These are phyloP conservation scores for Parachlorella kessleri DNA, from an alignment of 139 green algal species.

Conservation along the genomic window DNA sequence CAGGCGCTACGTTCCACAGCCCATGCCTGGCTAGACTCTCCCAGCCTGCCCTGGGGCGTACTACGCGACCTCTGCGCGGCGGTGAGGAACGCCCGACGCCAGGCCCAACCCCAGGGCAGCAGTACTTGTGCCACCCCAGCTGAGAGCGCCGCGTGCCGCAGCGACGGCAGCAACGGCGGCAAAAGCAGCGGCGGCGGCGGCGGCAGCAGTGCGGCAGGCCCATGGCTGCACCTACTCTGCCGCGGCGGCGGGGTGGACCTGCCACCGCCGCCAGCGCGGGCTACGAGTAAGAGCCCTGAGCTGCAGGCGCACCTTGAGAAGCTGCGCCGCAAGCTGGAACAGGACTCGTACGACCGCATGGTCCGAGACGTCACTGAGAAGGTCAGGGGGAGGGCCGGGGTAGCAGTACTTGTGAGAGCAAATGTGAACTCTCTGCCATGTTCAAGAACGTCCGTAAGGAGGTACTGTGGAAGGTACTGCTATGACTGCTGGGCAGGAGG, in stretches of 20 bases:
- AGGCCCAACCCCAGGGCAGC: background rate
- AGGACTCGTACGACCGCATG: constrained; percentile 57
- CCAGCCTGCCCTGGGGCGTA: background rate
- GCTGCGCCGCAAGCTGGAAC: constrained; percentile 51
- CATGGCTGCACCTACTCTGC: constrained; percentile 34
- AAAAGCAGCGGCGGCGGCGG: no score
- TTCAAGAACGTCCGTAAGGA: no score
- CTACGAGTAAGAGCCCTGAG: constrained; percentile 44
- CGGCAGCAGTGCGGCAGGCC: no score
- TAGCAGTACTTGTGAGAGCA: constrained; percentile 42
- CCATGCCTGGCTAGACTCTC: background rate
- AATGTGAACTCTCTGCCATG: no score
- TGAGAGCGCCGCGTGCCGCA: no score
- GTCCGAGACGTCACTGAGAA: constrained; percentile 42
- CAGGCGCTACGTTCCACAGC: background rate
- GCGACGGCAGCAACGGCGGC: no score
- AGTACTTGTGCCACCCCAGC: no score
- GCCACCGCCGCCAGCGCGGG: constrained; percentile 23
- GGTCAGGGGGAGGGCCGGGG: background rate
- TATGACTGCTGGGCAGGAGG: no score
- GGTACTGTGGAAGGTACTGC: no score
- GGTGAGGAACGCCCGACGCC: background rate
- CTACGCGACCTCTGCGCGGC: background rate
- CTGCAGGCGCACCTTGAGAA: constrained; percentile 56
- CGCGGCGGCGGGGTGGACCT: constrained; percentile 42